phyloP scores from a whole-genome alignment of 2,329 filamentous ascomycete genomes.

The Escovopsis sp. region DNA sequence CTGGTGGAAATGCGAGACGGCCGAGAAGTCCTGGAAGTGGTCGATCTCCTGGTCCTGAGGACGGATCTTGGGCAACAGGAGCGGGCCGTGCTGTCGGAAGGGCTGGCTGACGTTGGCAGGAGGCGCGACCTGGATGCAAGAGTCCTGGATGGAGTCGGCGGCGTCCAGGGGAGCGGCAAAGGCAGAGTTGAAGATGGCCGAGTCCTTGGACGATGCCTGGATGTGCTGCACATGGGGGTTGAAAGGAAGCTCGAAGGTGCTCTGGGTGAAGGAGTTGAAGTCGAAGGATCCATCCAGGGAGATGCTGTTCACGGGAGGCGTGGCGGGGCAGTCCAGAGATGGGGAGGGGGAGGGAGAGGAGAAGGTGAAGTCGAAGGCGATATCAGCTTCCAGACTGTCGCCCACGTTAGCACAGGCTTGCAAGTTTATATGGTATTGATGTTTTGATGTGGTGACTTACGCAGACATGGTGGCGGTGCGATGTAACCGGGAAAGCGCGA shows the following conservation, averaged over 20 bases:
- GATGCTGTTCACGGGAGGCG: slow-evolving; percentile 13
- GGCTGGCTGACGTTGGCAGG: slow-evolving; percentile 52
- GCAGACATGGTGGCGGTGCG: slow-evolving; percentile 17
- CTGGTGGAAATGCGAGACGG: slow-evolving; percentile 3
- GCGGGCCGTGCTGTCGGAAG: slow-evolving; percentile 62
- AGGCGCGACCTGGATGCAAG: slow-evolving; percentile 54
- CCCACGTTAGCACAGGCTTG: background rate
- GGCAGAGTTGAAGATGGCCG: slow-evolving; percentile 46
- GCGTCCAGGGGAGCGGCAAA: slow-evolving; percentile 27
- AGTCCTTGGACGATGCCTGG: slow-evolving; percentile 50
- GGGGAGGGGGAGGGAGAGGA: slow-evolving; percentile 20
- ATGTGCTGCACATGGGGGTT: slow-evolving; percentile 32
- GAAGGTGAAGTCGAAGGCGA: slow-evolving; percentile 48
- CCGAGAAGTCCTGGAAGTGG: slow-evolving; percentile 10
- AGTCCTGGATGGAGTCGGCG: slow-evolving; percentile 42
- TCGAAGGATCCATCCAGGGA: slow-evolving; percentile 23
- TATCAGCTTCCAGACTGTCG: slow-evolving; percentile 44
- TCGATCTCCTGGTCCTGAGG: slow-evolving; percentile 68
- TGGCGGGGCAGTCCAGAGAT: slow-evolving; percentile 15
- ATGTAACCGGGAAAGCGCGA: slow-evolving; percentile 1
- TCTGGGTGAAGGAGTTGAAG: slow-evolving; percentile 31
- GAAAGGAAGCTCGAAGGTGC: slow-evolving; percentile 41
- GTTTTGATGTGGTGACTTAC: slow-evolving; percentile 13
- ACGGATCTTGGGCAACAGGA: slow-evolving; percentile 73
- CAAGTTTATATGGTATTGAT: background rate